These are phyloP conservation scores for Geotrichum candidum DNA, from an alignment of 1,139 yeast genomes.

Conservation along the genomic window DNA sequence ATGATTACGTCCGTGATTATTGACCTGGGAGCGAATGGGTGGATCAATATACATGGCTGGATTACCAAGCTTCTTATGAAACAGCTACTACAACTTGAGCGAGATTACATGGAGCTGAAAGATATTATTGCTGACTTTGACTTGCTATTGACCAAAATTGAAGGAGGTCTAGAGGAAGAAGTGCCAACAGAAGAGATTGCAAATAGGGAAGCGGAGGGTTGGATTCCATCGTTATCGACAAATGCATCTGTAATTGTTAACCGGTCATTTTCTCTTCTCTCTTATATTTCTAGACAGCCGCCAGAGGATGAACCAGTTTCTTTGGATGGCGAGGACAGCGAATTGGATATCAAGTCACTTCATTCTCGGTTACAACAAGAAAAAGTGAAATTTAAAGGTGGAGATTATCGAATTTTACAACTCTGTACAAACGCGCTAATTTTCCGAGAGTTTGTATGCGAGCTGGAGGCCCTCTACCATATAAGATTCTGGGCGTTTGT, in stretches of 20 bases:
- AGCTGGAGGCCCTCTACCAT: conserved; percentile 14
- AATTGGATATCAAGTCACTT: not conserved
- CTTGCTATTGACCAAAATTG: not conserved
- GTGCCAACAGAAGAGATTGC: not conserved
- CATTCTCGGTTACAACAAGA: not conserved
- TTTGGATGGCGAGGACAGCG: not conserved
- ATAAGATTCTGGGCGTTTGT: conserved; percentile 2
- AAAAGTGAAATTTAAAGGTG: not conserved
- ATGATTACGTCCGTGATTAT: conserved; percentile 10
- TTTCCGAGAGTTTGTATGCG: conserved; percentile 15
- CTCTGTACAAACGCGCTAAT: conserved; percentile 12
- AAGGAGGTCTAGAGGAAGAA: not conserved
- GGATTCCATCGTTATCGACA: not conserved
- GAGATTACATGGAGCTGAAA: not conserved
- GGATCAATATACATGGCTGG: conserved; percentile 15
- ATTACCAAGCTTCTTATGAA: conserved; percentile 3
- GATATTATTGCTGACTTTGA: conserved; percentile 3
- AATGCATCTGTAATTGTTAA: not conserved
- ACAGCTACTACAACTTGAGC: not conserved
- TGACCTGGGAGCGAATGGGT: conserved; percentile 13
- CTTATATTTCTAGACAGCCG: not conserved
- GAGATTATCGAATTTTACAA: not conserved
- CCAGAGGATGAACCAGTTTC: too few species aligned
- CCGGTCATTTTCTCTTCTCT: not conserved
- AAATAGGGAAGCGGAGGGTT: not conserved